Evolutionary conservation across 2,329 filamentous ascomycete genomes (phyloP), one percentile per base, ranked within the genome.

Genomic region (Fusarium burgessii): DNA sequence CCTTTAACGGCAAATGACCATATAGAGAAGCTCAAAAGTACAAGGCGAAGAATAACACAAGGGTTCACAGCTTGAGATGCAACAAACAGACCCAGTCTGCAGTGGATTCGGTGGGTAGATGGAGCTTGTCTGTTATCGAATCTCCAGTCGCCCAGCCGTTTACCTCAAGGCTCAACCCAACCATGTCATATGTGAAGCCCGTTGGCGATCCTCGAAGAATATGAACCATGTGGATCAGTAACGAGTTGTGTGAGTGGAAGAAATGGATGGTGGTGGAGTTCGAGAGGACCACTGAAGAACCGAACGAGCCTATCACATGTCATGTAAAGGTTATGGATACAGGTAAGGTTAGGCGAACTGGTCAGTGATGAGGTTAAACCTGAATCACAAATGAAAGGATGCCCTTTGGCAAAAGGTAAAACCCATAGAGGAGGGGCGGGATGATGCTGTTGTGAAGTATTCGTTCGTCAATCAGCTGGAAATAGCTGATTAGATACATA

Each of bases 51-150:
- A 41, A 40, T 33, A 57, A 54, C 54, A 32, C 63, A 58, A 47
- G 66, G 64, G 59, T 20, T 36, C 43, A 41, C 40, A 20, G 43
- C 32, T 64, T 12, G 38, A 64, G 36, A 47, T 50, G 59, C 52
- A 59, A 49, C 67, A 57, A 42, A 58, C 29, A 56, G 51, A 46
- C 66, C 69, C 66, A 51, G 66, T 38, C 56, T 49, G 66, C 42
- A 55, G 58, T 52, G 62, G 57, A 11, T 20, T 25, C 32, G 27
- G 56, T 71, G 63, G 58, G 42, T 43, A 55, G 50, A 29, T 40
- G 47, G 64, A 59, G 68, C 68, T 65, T 71, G 67, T 71, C 67
- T 67, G 27, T 68, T 57, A 62, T 57, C 33, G n/a, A 14, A 45
- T 57, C 49, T 66, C 33, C 38, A 35, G 33, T 58, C 33, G 27